Conservation (phyloP, 148 eudicot genomes). For the Drosera capensis region DNA sequence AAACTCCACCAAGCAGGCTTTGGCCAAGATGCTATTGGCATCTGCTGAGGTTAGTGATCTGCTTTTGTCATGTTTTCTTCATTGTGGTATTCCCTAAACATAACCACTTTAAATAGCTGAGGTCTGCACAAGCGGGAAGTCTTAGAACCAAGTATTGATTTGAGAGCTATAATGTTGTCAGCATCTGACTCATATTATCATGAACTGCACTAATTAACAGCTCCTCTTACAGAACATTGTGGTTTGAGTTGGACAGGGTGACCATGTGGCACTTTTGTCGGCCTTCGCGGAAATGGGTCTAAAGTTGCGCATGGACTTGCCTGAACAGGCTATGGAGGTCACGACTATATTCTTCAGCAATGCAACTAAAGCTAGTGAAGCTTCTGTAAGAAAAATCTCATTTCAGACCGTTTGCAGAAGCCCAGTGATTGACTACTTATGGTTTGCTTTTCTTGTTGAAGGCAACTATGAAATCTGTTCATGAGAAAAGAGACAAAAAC, state of each 20-base stretch:
- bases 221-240: too few species aligned
- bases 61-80: conserved; percentile 1
- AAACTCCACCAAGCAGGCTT: conserved; percentile 70
- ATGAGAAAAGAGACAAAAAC: conserved; percentile 59
- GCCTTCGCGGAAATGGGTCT: conserved; percentile 96
- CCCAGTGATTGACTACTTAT: conserved; percentile 4
- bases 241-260: too few species aligned
- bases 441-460: conserved; percentile 14
- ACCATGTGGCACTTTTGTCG: conserved; percentile 93
- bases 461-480: conserved; percentile 56
- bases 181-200: too few species aligned
- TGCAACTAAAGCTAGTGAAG: conserved; percentile 74
- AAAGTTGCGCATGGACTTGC: conserved; percentile 80
- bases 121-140: too few species aligned
- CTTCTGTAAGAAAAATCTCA: conserved; percentile 27
- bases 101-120: too few species aligned
- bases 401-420: not conserved
- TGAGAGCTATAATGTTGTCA: too few species aligned
- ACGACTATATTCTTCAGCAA: conserved; percentile 72
- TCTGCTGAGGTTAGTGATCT: conserved; percentile 70
- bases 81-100: too few species aligned
- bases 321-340: conserved; percentile 96
- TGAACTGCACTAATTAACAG: too few species aligned
- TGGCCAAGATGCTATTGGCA: conserved; percentile 94
- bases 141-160: too few species aligned